Conservation (phyloP, 2,329 filamentous ascomycete species). For the Thermothelomyces thermophilus region DNA sequence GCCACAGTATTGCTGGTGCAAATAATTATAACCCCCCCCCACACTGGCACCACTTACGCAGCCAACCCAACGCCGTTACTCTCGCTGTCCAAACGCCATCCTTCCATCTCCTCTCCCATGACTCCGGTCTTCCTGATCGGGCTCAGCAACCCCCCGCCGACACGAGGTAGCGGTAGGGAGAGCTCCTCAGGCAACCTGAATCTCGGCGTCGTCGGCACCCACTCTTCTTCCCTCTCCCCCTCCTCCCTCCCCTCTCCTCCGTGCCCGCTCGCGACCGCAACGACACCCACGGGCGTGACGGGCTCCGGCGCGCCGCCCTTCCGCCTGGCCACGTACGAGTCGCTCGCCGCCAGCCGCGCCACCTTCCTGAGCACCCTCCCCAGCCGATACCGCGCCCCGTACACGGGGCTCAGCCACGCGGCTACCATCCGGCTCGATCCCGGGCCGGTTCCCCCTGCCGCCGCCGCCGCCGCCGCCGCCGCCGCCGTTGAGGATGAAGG, state of each 20-base stretch:
- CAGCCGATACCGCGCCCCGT: constrained; percentile 27
- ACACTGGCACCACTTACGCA: too few species aligned
- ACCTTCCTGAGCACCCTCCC: constrained; percentile 29
- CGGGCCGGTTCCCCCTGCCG: background rate
- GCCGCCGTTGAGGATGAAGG: too few species aligned
- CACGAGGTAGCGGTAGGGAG: constrained; percentile 1
- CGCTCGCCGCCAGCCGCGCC: constrained; percentile 17
- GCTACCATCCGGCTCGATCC: constrained; percentile 4
- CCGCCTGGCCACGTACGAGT: background rate
- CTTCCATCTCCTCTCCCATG: background rate
- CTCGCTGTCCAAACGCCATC: background rate
- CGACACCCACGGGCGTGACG: constrained; percentile 6
- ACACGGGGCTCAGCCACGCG: constrained; percentile 27
- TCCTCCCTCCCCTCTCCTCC: background rate
- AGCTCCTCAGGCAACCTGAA: constrained; percentile 6
- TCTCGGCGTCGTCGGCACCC: background rate
- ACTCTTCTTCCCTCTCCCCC: background rate
- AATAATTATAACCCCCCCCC: background rate
- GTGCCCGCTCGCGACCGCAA: too few species aligned
- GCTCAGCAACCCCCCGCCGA: constrained; percentile 5
- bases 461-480: background rate
- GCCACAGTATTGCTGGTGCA: background rate
- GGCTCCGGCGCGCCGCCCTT: constrained; percentile 2
- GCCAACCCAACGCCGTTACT: constrained; percentile 7
- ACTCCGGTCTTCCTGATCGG: background rate